Conservation (phyloP, 176 grass and related monocot species). For the Poa pratensis region DNA sequence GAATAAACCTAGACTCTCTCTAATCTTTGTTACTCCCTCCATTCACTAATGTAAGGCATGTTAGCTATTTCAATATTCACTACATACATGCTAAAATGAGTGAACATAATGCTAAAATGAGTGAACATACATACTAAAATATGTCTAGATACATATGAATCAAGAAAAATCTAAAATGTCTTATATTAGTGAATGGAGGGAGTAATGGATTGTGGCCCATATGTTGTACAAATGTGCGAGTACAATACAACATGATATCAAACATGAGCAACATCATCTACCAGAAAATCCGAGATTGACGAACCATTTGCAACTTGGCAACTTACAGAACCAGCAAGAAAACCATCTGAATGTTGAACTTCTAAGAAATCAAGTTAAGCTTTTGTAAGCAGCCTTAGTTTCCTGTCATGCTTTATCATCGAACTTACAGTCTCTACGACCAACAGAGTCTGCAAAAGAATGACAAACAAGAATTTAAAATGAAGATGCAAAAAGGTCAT, state of each 20-base stretch:
- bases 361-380: constrained; percentile 32
- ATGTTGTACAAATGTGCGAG: constrained; percentile 28
- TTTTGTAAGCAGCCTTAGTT: constrained; percentile 57
- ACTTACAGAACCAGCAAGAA: background rate
- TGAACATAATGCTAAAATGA: too few species aligned
- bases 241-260: constrained; percentile 33
- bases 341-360: background rate
- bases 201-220: constrained; percentile 24
- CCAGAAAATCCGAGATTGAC: background rate
- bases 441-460: constrained; percentile 68
- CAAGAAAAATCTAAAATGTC: too few species aligned
- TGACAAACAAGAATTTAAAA: constrained; percentile 32
- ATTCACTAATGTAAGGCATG: too few species aligned
- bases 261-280: constrained; percentile 31
- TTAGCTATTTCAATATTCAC: too few species aligned
- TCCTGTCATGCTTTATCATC: constrained; percentile 52
- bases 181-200: too few species aligned
- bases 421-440: constrained; percentile 37
- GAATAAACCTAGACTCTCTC: background rate
- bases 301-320: background rate
- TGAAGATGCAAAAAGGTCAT: background rate
- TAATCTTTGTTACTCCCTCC: too few species aligned
- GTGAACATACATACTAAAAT: too few species aligned
- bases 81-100: too few species aligned
- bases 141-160: too few species aligned